Evolutionary conservation across 1,139 yeast species (phyloP).

Genomic region (Scheffersomyces titani): DNA sequence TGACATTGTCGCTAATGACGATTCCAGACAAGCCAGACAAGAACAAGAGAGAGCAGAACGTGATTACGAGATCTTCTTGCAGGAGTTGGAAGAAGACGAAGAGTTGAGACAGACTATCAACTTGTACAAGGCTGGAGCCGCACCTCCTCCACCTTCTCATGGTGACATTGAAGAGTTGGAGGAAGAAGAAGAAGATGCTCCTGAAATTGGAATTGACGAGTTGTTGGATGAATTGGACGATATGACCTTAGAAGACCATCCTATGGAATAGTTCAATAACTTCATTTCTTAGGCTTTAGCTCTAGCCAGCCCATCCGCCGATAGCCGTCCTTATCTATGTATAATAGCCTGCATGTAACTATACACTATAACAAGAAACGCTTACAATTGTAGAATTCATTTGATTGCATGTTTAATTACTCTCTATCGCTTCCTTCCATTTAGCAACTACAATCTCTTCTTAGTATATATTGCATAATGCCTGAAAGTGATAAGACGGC

Average conservation of each 20-base stretch:
- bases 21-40: constrained; percentile 78
- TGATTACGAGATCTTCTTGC: constrained; percentile 94
- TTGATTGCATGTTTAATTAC: not conserved
- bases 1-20: constrained; percentile 78
- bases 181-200: constrained; percentile 71
- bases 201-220: constrained; percentile 77
- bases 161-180: constrained; percentile 47
- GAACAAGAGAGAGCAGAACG: constrained; percentile 91
- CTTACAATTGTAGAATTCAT: not conserved
- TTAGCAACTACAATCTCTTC: not conserved
- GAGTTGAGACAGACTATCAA: constrained; percentile 92
- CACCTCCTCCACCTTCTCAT: constrained; percentile 19
- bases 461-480: not conserved
- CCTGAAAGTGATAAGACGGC: not conserved
- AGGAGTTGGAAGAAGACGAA: constrained; percentile 95
- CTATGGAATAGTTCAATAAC: constrained; percentile 24
- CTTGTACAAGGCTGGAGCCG: constrained; percentile 66
- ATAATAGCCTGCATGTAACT: not conserved
- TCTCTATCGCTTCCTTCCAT: not conserved
- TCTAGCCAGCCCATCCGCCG: too few species aligned
- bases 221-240: constrained; percentile 90
- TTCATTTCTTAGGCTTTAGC: too few species aligned
- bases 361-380: not conserved
- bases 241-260: constrained; percentile 70
- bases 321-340: not conserved